phyloP scores from a whole-genome alignment of 2,329 filamentous ascomycete species.

The Escovopsis weberi region DNA sequence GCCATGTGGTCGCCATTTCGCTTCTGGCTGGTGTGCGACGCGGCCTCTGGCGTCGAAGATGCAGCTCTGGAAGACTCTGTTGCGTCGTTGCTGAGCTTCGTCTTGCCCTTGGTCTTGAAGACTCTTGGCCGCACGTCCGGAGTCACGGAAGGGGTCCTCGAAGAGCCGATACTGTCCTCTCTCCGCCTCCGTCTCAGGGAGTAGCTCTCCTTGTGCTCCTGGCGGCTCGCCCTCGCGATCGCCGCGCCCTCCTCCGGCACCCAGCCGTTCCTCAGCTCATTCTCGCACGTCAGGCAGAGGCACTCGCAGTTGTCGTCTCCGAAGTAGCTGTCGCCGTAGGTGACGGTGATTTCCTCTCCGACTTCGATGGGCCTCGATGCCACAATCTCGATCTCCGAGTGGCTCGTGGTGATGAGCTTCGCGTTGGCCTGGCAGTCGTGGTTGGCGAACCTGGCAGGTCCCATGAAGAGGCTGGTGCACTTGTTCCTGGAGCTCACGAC shows the following conservation, averaged over 20 bases:
- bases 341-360: conserved; percentile 93
- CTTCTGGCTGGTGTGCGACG: conserved; percentile 20
- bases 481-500: conserved; percentile 89
- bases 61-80: conserved; percentile 18
- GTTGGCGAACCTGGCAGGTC: conserved; percentile 90
- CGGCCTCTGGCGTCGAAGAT: conserved; percentile 14
- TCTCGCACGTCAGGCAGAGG: conserved; percentile 78
- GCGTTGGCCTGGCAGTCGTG: conserved; percentile 95
- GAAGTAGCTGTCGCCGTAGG: conserved; percentile 92
- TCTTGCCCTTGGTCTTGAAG: conserved; percentile 23
- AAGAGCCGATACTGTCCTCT: conserved; percentile 36
- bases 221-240: conserved; percentile 36
- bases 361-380: conserved; percentile 67
- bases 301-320: conserved; percentile 92
- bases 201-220: conserved; percentile 34
- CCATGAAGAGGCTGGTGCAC: conserved; percentile 80
- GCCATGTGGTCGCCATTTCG: conserved; percentile 29
- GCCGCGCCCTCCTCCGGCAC: conserved; percentile 35
- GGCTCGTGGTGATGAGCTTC: conserved; percentile 66
- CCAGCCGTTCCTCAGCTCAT: conserved; percentile 68
- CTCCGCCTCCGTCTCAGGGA: conserved; percentile 39
- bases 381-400: conserved; percentile 81
- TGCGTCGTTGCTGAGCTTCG: conserved; percentile 18
- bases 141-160: conserved; percentile 41
- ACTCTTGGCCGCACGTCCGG: conserved; percentile 40